phyloP scores from a whole-genome alignment of 2,329 filamentous ascomycete species.

The Aspergillus pseudonomiae region DNA sequence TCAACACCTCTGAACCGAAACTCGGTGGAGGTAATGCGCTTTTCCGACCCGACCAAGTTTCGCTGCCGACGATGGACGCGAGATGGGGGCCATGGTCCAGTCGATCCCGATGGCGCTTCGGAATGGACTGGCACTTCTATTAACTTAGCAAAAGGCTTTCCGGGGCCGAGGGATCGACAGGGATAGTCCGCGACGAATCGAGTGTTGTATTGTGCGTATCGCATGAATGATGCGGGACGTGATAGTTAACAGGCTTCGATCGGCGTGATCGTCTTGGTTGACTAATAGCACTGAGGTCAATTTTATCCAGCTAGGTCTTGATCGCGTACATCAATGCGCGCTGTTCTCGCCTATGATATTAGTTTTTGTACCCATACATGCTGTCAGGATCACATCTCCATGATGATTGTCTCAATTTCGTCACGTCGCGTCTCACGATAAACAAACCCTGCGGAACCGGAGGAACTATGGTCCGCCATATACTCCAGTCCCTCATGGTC shows the following conservation, averaged over 20 bases:
- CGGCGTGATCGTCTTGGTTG: not conserved
- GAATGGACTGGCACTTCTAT: too few species aligned
- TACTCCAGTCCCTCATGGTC: not conserved
- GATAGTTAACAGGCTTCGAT: not conserved
- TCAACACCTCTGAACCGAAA: not conserved
- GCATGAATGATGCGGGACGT: not conserved
- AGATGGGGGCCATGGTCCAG: not conserved
- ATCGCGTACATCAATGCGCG: not conserved
- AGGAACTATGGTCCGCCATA: not conserved
- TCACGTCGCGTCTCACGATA: not conserved
- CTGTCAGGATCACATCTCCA: not conserved
- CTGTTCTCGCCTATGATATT: not conserved
- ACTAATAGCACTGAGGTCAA: not conserved
- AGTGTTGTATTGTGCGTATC: too few species aligned
- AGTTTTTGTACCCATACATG: not conserved
- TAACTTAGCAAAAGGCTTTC: too few species aligned
- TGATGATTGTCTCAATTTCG: not conserved
- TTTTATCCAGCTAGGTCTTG: too few species aligned
- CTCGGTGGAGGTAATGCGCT: not conserved
- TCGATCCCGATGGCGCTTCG: not conserved
- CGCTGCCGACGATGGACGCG: not conserved
- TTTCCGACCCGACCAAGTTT: not conserved
- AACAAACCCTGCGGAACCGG: not conserved
- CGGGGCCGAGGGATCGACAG: too few species aligned
- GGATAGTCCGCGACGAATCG: too few species aligned